Evolutionary conservation across 345 rosid species (phyloP).

Genomic region (Camelina hispida): DNA sequence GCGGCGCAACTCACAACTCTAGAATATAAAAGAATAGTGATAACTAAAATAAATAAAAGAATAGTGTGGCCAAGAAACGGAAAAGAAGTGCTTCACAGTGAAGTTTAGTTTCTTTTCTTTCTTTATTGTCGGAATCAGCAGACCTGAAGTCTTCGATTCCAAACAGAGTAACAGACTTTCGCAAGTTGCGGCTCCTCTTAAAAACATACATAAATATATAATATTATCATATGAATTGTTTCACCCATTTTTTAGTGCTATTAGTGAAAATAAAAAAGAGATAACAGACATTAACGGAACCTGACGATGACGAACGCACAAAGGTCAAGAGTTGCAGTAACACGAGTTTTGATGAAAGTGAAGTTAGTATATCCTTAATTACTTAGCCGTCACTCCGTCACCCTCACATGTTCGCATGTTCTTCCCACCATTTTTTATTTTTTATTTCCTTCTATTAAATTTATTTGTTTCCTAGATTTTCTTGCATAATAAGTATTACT

Average conservation of each 20-base stretch:
- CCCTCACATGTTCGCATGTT: constrained; percentile 42
- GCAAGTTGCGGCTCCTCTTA: constrained; percentile 37
- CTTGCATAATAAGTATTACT: not conserved
- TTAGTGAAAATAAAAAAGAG: not conserved
- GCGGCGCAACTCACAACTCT: constrained; percentile 35
- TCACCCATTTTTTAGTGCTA: not conserved
- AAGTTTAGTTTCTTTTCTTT: constrained; percentile 30
- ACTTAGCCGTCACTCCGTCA: constrained; percentile 38
- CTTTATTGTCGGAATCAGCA: constrained; percentile 40
- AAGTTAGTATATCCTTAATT: constrained; percentile 7
- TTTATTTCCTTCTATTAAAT: not conserved
- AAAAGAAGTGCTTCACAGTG: constrained; percentile 33
- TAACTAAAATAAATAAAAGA: not conserved
- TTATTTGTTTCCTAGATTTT: constrained; percentile 10
- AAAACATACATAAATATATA: not conserved
- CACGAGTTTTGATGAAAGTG: constrained; percentile 10
- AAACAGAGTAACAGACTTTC: constrained; percentile 37
- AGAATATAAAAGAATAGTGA: not conserved
- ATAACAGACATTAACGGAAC: constrained; percentile 37
- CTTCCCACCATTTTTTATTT: constrained; percentile 10
- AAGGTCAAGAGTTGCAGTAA: constrained; percentile 1
- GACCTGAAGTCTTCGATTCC: constrained; percentile 37
- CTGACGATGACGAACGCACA: constrained; percentile 38
- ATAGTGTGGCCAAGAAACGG: constrained; percentile 3
- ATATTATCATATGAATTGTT: constrained; percentile 6